phyloP scores from a whole-genome alignment of 2,329 filamentous ascomycete species.

The Neofusicoccum kwambonambiense region DNA sequence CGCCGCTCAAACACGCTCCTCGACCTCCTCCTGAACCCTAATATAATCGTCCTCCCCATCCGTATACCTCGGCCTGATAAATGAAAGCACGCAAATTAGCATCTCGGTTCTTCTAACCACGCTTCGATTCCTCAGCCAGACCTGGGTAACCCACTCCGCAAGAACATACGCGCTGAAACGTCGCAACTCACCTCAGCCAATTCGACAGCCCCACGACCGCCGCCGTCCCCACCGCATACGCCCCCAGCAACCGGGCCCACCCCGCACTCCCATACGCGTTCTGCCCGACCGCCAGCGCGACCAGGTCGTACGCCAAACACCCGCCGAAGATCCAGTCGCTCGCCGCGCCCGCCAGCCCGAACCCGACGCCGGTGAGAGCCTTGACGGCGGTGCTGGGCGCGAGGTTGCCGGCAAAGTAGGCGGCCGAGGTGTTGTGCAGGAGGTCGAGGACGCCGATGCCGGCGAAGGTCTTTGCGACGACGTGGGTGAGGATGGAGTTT shows the following conservation, averaged over 20 bases:
- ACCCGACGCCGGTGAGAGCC: slow-evolving; percentile 54
- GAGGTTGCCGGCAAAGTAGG: slow-evolving; percentile 51
- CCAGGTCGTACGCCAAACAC: slow-evolving; percentile 59
- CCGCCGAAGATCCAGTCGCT: slow-evolving; percentile 63
- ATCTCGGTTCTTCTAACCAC: background rate
- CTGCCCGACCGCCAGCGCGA: slow-evolving; percentile 56
- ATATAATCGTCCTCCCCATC: slow-evolving; percentile 6
- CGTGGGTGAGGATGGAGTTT: slow-evolving; percentile 56
- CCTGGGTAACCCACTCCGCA: no score
- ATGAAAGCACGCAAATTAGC: background rate
- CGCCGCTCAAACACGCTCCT: background rate
- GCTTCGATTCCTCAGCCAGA: no score
- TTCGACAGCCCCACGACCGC: slow-evolving; percentile 56
- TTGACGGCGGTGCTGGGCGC: slow-evolving; percentile 50
- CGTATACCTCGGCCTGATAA: slow-evolving; percentile 3
- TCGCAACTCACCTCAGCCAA: slow-evolving; percentile 48
- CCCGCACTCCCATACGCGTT: slow-evolving; percentile 30
- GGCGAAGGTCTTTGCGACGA: slow-evolving; percentile 60
- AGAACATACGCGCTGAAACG: background rate
- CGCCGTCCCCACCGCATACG: slow-evolving; percentile 53
- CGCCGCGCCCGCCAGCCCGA: slow-evolving; percentile 47
- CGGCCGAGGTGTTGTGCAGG: slow-evolving; percentile 57
- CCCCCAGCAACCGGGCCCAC: slow-evolving; percentile 54
- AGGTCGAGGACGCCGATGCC: slow-evolving; percentile 61
- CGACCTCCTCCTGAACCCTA: slow-evolving; percentile 3